Evolutionary conservation across 202 grass and related monocot species (phyloP).

Genomic region (Hordeum pubiflorum): DNA sequence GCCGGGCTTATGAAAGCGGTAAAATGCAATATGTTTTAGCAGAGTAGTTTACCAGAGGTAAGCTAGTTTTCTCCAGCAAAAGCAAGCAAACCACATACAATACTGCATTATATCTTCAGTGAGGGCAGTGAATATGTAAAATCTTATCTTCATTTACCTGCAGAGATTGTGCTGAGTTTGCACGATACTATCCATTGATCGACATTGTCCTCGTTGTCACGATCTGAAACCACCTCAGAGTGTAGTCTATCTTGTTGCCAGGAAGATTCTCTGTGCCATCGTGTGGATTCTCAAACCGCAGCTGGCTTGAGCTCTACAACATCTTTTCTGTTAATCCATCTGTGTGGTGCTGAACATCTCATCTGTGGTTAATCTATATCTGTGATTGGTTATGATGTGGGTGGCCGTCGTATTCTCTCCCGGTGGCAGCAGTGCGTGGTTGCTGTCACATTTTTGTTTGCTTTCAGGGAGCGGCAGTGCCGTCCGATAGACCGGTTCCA

Average conservation of each 20-base stretch:
- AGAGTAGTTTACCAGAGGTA: background rate
- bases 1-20: no score
- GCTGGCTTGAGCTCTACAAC: no score
- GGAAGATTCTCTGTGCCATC: background rate
- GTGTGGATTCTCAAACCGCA: background rate
- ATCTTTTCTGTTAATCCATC: background rate
- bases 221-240: background rate
- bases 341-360: background rate
- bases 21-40: no score
- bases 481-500: constrained; percentile 11
- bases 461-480: constrained; percentile 1
- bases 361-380: background rate
- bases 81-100: no score
- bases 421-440: background rate
- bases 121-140: background rate
- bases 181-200: background rate
- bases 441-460: background rate
- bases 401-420: background rate
- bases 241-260: background rate
- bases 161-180: constrained; percentile 4
- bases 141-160: background rate
- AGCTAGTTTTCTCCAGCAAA: background rate
- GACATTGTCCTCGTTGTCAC: background rate
- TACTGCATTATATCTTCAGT: no score
- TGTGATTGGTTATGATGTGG: background rate